These are phyloP conservation scores for Jacaranda copaia DNA, from an alignment of 257 asterid species.

Conservation along the genomic window DNA sequence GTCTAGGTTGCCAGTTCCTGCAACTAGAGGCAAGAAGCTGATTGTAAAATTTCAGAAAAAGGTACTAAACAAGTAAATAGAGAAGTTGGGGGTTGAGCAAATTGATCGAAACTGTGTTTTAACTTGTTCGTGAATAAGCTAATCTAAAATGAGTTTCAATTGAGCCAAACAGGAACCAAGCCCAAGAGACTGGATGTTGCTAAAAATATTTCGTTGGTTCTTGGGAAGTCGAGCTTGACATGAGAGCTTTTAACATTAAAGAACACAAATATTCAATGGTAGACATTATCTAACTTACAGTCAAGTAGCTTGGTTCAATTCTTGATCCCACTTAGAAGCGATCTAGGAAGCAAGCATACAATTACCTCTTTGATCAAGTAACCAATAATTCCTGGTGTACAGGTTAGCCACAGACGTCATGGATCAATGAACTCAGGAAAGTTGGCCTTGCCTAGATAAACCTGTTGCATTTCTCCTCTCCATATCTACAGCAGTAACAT, in stretches of 20 bases:
- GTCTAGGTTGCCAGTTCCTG: constrained; percentile 8
- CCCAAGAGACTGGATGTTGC: neutral
- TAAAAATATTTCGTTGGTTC: neutral
- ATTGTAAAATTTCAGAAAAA: too few species aligned
- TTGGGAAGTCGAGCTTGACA: neutral
- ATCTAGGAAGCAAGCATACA: constrained; percentile 12
- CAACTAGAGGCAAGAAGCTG: neutral
- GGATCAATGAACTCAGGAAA: constrained; percentile 56
- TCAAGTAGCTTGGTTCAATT: neutral
- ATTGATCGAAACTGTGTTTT: neutral
- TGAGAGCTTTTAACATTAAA: neutral
- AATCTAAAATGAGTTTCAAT: too few species aligned
- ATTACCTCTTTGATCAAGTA: constrained; percentile 27
- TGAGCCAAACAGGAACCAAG: neutral
- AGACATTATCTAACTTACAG: neutral
- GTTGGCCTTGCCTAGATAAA: constrained; percentile 59
- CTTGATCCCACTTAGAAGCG: neutral
- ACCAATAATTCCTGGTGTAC: neutral
- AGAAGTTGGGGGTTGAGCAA: neutral
- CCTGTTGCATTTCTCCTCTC: constrained; percentile 78
- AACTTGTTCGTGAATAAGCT: too few species aligned
- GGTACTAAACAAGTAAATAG: neutral
- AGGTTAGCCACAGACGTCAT: constrained; percentile 37
- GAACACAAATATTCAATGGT: too few species aligned
- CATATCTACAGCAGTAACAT: constrained; percentile 55